Conservation (phyloP, 2,329 filamentous ascomycete species). For the Nectriaceae sp. region DNA sequence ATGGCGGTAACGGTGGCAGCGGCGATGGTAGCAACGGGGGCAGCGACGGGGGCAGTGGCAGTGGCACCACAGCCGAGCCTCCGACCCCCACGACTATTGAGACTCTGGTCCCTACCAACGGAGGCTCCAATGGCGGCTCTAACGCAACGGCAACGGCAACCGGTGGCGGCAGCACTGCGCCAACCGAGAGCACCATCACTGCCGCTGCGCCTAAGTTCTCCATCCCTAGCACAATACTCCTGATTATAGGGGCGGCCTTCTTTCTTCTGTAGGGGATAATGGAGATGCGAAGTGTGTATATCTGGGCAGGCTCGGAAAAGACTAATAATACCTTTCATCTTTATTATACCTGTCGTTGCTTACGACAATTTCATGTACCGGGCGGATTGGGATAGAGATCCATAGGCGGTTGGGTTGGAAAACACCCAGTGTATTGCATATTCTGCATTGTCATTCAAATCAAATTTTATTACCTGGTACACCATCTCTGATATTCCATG, state of each 20-base stretch:
- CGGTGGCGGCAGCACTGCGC: constrained; percentile 18
- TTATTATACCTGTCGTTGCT: constrained; percentile 10
- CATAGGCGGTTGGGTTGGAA: too few species aligned
- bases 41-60: constrained; percentile 11
- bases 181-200: constrained; percentile 17
- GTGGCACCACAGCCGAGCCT: constrained; percentile 1
- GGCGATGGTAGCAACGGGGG: constrained; percentile 10
- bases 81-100: constrained; percentile 12
- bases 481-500: too few species aligned
- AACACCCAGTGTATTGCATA: too few species aligned
- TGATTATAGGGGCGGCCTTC: constrained; percentile 45
- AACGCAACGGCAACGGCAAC: constrained; percentile 4
- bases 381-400: too few species aligned
- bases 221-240: constrained; percentile 44
- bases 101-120: constrained; percentile 18
- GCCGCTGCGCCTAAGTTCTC: constrained; percentile 34
- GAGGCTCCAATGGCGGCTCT: neutral
- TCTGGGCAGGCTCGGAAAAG: constrained; percentile 7
- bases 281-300: neutral
- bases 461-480: too few species aligned
- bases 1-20: constrained; percentile 6
- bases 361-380: neutral
- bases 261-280: constrained; percentile 37
- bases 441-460: too few species aligned
- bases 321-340: constrained; percentile 25